Base-by-base conservation (phyloP, 2,329 filamentous ascomycete species). In the Scedosporium aurantiacum region DNA sequence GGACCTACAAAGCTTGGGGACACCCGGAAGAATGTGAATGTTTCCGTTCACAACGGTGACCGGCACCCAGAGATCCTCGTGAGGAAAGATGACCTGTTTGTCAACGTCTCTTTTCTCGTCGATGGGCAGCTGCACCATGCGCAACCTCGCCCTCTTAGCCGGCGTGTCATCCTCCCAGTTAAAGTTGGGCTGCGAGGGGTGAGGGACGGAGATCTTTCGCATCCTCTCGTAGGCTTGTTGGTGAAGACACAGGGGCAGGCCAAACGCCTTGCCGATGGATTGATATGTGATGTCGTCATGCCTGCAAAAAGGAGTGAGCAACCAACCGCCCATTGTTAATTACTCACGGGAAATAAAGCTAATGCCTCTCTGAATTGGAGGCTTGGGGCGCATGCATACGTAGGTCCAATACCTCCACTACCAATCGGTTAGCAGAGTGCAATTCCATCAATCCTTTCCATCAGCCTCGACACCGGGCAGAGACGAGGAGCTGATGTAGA, bases 251-350 rank as follows among this genome's bases (percentile, higher is more conserved):
- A 97, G 78, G 14, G 86, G 83, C 6, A 97, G 79, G 52, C 79
- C 76, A 72, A 97, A 97, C 6, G 92, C 94, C 71, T 91, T 91
- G 65, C 90, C 92, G 71, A 99, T 95, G 45, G 91, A 93, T 70
- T 89, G 81, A 76, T 99, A 99, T 27, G 94, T 97, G 67, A 97
- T 97, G 71, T 99, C 94, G 74, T 99, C 94, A 78, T 97, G 93
- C 61, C 90, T 95, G 37, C 10, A 37, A 32, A 25, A 2, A 25
- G 18, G n/a, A 18, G 16, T 47, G 57, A 32, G n/a, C 8, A 32
- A 12, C n/a, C n/a, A n/a, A n/a, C n/a, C 6, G 50, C 12, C 50
- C n/a, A 6, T 18, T 23, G 50, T 54, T 54, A 54, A 54, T 54
- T 12, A 21, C n/a, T 23, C 7, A 47, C n/a, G 43, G 43, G 28